These are phyloP conservation scores for Carallia brachiata DNA, from an alignment of 345 rosid species.

Conservation along the genomic window DNA sequence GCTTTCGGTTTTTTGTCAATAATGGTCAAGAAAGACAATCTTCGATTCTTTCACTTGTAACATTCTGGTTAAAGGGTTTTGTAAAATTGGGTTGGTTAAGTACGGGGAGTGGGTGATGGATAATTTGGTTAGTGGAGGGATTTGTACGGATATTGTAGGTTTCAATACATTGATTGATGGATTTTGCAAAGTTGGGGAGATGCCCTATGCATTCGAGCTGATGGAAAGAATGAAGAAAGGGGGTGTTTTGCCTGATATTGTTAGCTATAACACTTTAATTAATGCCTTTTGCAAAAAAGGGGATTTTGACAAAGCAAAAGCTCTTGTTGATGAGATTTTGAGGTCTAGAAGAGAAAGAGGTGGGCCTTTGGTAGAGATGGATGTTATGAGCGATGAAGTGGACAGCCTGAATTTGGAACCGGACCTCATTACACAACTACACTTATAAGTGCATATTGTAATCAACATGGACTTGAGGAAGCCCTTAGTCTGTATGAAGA, in stretches of 20 bases:
- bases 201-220: constrained; percentile 40
- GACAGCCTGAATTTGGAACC: constrained; percentile 31
- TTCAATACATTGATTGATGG: constrained; percentile 58
- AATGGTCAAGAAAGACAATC: constrained; percentile 64
- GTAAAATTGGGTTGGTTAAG: constrained; percentile 48
- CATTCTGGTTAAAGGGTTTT: constrained; percentile 74
- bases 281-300: constrained; percentile 56
- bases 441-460: constrained; percentile 60
- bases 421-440: constrained; percentile 68
- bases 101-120: constrained; percentile 56
- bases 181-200: constrained; percentile 42
- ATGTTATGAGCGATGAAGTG: constrained; percentile 11
- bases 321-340: constrained; percentile 50
- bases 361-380: neutral
- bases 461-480: constrained; percentile 54
- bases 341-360: constrained; percentile 17
- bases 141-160: constrained; percentile 42
- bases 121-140: constrained; percentile 44
- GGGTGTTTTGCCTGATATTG: constrained; percentile 48
- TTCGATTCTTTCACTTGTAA: constrained; percentile 71
- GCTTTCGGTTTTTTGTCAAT: constrained; percentile 62
- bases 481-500: constrained; percentile 56
- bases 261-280: constrained; percentile 60
- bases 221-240: constrained; percentile 44
- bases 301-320: constrained; percentile 57